Percentiles rank a stretch among this genome's conserved stretches.
phyloP scores from a whole-genome alignment of 495 filamentous ascomycete genomes.

The Penicillium taxi region DNA sequence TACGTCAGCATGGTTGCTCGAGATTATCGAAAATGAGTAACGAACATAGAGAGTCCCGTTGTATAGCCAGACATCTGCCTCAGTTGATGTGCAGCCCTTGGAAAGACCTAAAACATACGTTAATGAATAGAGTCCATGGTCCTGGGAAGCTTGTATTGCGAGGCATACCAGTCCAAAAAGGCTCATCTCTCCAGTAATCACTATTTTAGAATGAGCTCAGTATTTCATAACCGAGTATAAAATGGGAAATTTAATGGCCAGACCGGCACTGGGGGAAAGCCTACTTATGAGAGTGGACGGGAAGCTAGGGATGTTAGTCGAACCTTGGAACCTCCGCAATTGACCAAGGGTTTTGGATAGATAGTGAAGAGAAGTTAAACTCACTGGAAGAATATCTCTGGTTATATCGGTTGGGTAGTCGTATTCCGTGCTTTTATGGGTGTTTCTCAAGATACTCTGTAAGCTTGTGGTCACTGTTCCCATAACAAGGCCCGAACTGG shows the following conservation, averaged over 20 bases:
- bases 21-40: not conserved
- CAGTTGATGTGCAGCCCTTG: slow-evolving; percentile 61
- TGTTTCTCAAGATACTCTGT: slow-evolving; percentile 38
- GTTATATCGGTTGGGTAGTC: slow-evolving; percentile 42
- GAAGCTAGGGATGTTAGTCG: slow-evolving; percentile 29
- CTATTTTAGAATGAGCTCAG: slow-evolving; percentile 8
- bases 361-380: slow-evolving; percentile 8
- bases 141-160: not conserved
- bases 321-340: not conserved
- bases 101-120: slow-evolving; percentile 23
- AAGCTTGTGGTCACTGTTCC: slow-evolving; percentile 25
- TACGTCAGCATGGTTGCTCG: not conserved
- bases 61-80: slow-evolving; percentile 85
- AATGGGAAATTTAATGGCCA: not conserved
- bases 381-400: slow-evolving; percentile 36
- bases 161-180: slow-evolving; percentile 41
- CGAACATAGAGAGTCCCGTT: slow-evolving; percentile 53
- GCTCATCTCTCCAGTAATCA: slow-evolving; percentile 43
- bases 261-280: not conserved
- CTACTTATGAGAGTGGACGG: slow-evolving; percentile 41
- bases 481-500: slow-evolving; percentile 18
- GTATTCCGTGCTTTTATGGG: slow-evolving; percentile 33
- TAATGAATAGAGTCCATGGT: not conserved
- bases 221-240: not conserved
- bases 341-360: not conserved